phyloP scores from a whole-genome alignment of 352 stramenopile genomes.

The Globisporangium nodosum region DNA sequence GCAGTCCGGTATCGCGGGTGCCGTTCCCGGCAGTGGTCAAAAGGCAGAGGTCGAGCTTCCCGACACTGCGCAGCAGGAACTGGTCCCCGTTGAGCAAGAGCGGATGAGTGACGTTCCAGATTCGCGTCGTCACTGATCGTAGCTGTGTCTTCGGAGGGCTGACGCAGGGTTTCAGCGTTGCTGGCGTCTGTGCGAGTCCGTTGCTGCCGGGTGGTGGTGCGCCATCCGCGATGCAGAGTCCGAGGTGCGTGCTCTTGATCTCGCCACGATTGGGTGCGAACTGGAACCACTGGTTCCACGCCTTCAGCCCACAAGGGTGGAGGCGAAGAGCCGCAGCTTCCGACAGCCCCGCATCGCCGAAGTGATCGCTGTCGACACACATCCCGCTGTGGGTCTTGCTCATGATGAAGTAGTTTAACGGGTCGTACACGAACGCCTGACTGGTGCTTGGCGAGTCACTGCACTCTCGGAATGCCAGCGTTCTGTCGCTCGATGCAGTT shows the following conservation, averaged over 20 bases:
- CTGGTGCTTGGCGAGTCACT: neutral
- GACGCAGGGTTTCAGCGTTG: neutral
- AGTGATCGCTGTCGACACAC: constrained; percentile 8
- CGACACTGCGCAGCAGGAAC: constrained; percentile 8
- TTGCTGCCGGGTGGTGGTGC: neutral
- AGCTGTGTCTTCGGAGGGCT: neutral
- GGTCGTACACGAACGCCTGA: constrained; percentile 12
- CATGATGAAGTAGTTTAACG: constrained; percentile 9
- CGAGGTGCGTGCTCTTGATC: constrained; percentile 3
- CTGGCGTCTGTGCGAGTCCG: neutral
- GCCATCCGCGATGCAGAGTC: constrained; percentile 2
- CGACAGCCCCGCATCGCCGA: neutral
- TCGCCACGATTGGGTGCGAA: neutral
- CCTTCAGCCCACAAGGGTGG: neutral
- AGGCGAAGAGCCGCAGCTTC: neutral
- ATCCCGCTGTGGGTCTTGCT: neutral
- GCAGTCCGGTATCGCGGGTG: neutral
- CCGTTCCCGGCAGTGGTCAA: neutral
- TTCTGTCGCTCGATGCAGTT: neutral
- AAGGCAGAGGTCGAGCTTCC: constrained; percentile 9
- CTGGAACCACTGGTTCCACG: constrained; percentile 7
- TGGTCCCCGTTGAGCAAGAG: neutral
- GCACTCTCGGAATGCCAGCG: constrained; percentile 3
- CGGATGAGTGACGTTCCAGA: constrained; percentile 1
- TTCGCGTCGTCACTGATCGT: neutral